Evolutionary conservation across 1,139 yeast genomes (phyloP).

Genomic region (Debaryomycetaceae sp.): DNA sequence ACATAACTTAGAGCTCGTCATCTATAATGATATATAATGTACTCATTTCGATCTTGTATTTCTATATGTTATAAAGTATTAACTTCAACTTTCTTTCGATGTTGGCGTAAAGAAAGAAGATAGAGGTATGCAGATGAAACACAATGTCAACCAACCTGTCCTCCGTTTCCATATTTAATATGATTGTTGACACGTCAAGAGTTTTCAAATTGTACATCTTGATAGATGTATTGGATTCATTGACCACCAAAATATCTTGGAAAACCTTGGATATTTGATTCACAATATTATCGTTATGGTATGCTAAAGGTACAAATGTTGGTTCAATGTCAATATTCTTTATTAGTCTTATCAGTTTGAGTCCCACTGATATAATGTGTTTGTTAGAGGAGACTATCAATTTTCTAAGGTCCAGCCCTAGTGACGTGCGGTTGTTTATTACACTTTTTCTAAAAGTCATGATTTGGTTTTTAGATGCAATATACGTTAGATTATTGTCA

Average conservation of each 20-base stretch:
- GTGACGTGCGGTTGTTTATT: not conserved
- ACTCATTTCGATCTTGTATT: not conserved
- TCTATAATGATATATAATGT: not conserved
- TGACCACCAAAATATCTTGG: slow-evolving; percentile 6
- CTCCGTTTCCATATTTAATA: not conserved
- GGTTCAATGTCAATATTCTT: not conserved
- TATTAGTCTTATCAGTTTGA: slow-evolving; percentile 3
- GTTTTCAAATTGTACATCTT: slow-evolving; percentile 2
- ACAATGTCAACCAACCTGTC: slow-evolving; percentile 1
- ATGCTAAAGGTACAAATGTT: slow-evolving; percentile 1
- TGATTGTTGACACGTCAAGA: not conserved
- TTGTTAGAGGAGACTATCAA: slow-evolving; percentile 1
- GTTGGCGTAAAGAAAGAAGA: not conserved
- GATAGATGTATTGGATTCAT: slow-evolving; percentile 5
- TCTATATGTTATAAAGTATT: slow-evolving; percentile 1
- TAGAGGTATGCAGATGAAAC: not conserved
- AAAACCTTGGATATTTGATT: slow-evolving; percentile 4
- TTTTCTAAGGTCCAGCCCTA: slow-evolving; percentile 1
- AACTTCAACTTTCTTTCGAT: not conserved
- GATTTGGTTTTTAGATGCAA: not conserved
- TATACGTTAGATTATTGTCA: not conserved
- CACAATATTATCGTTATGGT: slow-evolving; percentile 7
- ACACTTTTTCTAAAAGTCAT: not conserved
- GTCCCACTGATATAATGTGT: slow-evolving; percentile 4
- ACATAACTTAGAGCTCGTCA: not conserved